A percentile compares a stretch with the other conserved stretches of the same genome.
Evolutionary conservation across 164 flowering plant species (phyloP).

Genomic region (Platanus orientalis): DNA sequence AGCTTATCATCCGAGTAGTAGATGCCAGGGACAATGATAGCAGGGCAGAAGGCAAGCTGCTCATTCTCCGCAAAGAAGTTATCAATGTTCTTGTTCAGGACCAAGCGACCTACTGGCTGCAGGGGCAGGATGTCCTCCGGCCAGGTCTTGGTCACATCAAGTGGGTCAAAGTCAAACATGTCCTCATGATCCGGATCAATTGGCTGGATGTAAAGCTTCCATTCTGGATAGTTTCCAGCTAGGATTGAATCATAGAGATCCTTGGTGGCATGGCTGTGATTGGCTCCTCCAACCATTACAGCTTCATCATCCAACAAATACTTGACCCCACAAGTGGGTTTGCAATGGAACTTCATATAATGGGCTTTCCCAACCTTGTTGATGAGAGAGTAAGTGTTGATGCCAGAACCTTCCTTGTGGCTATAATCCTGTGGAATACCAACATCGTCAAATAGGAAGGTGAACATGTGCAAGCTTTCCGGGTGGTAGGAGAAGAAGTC

Average conservation of each 20-base stretch:
- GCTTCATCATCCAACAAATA: conserved; percentile 68
- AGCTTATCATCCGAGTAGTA: conserved; percentile 79
- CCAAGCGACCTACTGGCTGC: conserved; percentile 85
- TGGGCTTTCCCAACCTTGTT: conserved; percentile 67
- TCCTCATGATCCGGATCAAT: conserved; percentile 85
- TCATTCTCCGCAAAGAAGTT: conserved; percentile 91
- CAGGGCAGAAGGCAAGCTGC: conserved; percentile 75
- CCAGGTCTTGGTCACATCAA: conserved; percentile 89
- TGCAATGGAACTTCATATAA: conserved; percentile 90
- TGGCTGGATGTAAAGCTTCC: conserved; percentile 77
- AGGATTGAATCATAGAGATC: conserved; percentile 82
- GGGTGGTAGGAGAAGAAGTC: conserved; percentile 76
- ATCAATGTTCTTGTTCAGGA: conserved; percentile 77
- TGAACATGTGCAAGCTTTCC: conserved; percentile 68
- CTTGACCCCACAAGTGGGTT: conserved; percentile 81
- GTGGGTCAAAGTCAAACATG: conserved; percentile 72
- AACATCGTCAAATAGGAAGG: conserved; percentile 71
- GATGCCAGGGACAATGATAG: conserved; percentile 73
- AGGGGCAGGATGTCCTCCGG: conserved; percentile 84
- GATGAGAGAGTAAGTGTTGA: conserved; percentile 67
- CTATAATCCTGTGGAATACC: conserved; percentile 80
- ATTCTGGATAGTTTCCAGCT: conserved; percentile 81
- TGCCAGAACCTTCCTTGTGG: conserved; percentile 89
- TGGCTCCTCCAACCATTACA: conserved; percentile 63
- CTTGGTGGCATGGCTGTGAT: conserved; percentile 89